Evolutionary conservation across 1,139 yeast species (phyloP).

Genomic region (Wickerhamiella pararugosa): DNA sequence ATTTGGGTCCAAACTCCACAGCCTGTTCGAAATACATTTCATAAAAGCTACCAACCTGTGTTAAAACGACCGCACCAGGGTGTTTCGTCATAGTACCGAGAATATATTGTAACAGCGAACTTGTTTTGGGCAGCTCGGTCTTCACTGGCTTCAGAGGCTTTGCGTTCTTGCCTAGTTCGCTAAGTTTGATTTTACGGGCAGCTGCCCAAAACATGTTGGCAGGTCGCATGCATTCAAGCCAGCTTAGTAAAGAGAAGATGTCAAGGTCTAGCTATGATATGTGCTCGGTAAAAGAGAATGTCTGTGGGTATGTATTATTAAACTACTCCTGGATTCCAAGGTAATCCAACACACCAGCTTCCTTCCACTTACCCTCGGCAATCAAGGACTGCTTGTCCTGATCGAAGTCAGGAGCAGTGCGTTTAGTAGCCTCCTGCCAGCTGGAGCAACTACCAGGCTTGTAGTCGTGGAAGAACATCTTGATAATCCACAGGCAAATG

Average conservation of each 20-base stretch:
- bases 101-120: slow-evolving; percentile 16
- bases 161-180: too few species aligned
- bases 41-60: slow-evolving; percentile 85
- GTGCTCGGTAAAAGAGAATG: too few species aligned
- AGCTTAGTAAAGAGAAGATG: too few species aligned
- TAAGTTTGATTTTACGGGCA: too few species aligned
- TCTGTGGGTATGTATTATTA: neutral
- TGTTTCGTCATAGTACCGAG: slow-evolving; percentile 34
- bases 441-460: neutral
- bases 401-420: neutral
- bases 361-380: slow-evolving; percentile 1
- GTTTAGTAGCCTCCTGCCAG: neutral
- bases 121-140: neutral
- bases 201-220: too few species aligned
- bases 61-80: slow-evolving; percentile 60
- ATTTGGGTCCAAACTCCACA: slow-evolving; percentile 46
- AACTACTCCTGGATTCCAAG: slow-evolving; percentile 1
- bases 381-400: neutral
- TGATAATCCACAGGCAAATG: neutral
- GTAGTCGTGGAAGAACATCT: slow-evolving; percentile 2
- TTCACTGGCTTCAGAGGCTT: neutral
- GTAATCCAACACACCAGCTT: neutral
- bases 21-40: slow-evolving; percentile 88
- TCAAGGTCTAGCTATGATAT: too few species aligned
- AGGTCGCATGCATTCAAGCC: too few species aligned